A percentile compares a stretch with the other conserved stretches of the same genome.
Conservation (phyloP, 2,329 filamentous ascomycete species). For the Stagonosporopsis tanaceti region DNA sequence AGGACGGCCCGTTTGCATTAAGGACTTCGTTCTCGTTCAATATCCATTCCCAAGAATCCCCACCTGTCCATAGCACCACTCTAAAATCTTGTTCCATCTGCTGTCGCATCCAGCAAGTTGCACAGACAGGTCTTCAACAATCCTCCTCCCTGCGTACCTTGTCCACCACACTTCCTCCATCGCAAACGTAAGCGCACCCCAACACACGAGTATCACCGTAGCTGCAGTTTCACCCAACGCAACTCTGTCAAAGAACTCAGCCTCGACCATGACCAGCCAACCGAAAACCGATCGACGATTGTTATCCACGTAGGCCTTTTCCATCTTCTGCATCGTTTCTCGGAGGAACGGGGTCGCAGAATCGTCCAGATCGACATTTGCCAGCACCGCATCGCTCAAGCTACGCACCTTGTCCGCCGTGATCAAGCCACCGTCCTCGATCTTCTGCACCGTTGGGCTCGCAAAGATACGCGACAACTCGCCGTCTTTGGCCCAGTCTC, state of each 20-base stretch:
- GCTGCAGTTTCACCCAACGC: not conserved
- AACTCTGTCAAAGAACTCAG: conserved; percentile 1
- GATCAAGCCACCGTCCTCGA: not conserved
- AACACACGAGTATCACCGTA: conserved; percentile 1
- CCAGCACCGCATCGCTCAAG: conserved; percentile 1
- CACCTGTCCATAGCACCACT: conserved; percentile 10
- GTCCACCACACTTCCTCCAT: conserved; percentile 10
- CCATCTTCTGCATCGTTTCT: conserved; percentile 6
- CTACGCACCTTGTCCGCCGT: conserved; percentile 1
- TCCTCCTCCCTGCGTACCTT: not conserved
- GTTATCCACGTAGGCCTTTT: conserved; percentile 5
- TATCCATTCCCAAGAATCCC: not conserved
- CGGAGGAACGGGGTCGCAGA: not conserved
- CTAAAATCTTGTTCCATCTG: not conserved
- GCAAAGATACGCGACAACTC: not conserved
- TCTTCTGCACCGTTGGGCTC: not conserved
- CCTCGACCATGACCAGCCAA: conserved; percentile 6
- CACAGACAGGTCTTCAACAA: not conserved
- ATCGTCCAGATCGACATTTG: conserved; percentile 3
- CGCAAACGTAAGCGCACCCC: conserved; percentile 2
- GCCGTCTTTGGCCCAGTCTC: not conserved
- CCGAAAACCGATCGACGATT: conserved; percentile 2
- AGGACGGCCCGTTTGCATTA: not conserved
- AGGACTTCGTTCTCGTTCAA: not conserved
- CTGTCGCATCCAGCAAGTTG: not conserved